These are phyloP conservation scores for Suhomyces pyralidae DNA, from an alignment of 805 yeast species.

Conservation along the genomic window DNA sequence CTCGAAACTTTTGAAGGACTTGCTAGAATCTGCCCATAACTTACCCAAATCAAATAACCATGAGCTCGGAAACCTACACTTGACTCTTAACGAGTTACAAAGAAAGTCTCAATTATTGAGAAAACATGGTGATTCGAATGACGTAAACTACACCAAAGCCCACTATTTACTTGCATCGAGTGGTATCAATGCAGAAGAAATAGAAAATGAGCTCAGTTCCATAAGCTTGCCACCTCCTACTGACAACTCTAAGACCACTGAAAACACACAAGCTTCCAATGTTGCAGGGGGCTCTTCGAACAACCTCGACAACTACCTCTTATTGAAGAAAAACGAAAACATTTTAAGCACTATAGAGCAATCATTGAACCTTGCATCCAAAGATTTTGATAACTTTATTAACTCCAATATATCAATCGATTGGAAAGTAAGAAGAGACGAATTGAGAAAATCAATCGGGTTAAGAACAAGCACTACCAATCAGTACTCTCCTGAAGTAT, in stretches of 20 bases:
- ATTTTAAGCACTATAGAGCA: conserved; percentile 81
- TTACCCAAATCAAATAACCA: conserved; percentile 59
- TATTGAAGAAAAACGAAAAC: conserved; percentile 75
- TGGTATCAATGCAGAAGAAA: conserved; percentile 50
- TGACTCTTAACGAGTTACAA: conserved; percentile 76
- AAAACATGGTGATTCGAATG: conserved; percentile 32
- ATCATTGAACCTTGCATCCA: conserved; percentile 66
- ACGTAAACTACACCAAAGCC: conserved; percentile 56
- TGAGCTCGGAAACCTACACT: conserved; percentile 75
- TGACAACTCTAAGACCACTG: conserved; percentile 1
- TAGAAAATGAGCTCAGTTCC: conserved; percentile 14
- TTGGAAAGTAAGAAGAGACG: conserved; percentile 78
- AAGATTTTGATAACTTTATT: conserved; percentile 78
- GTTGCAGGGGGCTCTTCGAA: conserved; percentile 2
- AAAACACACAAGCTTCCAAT: not conserved
- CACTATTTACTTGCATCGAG: conserved; percentile 89
- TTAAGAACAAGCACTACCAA: conserved; percentile 6
- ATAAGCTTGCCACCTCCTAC: conserved; percentile 15
- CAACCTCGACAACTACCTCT: conserved; percentile 60
- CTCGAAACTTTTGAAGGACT: conserved; percentile 53
- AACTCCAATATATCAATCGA: conserved; percentile 71
- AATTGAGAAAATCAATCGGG: conserved; percentile 71
- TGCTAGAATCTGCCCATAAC: conserved; percentile 72
- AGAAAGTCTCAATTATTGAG: conserved; percentile 61
- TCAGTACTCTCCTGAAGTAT: conserved; percentile 7